Conservation (phyloP, 106 monocot species). For the Dendrobium officinale region DNA sequence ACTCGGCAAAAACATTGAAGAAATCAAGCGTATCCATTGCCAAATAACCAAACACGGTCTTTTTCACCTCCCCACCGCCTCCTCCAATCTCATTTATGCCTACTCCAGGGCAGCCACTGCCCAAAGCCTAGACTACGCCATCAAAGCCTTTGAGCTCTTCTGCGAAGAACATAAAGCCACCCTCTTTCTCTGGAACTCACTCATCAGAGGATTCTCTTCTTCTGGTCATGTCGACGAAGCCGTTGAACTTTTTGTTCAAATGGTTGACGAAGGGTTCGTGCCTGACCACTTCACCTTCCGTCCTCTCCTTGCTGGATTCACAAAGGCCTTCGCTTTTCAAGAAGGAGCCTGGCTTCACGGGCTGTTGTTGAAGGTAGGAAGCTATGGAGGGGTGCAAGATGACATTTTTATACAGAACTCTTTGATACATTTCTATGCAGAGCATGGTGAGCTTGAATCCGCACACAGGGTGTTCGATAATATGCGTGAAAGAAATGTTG, state of each 20-base stretch:
- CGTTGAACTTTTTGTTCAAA: conserved; percentile 7
- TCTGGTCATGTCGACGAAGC: conserved; percentile 7
- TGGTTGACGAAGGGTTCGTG: neutral
- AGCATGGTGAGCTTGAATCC: conserved; percentile 16
- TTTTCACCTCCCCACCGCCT: neutral
- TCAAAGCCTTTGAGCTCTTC: conserved; percentile 8
- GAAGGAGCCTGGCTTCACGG: conserved; percentile 24
- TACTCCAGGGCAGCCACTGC: conserved; percentile 21
- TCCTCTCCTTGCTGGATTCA: conserved; percentile 13
- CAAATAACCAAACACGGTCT: conserved; percentile 6
- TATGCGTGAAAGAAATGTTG: conserved; percentile 37
- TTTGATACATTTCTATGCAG: conserved; percentile 20
- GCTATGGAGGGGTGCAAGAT: neutral
- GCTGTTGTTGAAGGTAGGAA: conserved; percentile 15
- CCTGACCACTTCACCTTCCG: conserved; percentile 31
- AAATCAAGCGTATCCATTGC: conserved; percentile 21
- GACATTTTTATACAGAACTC: conserved; percentile 18
- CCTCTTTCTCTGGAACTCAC: conserved; percentile 20
- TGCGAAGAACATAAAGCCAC: neutral
- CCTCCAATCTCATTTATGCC: conserved; percentile 14
- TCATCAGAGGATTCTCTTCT: conserved; percentile 25
- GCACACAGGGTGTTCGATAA: conserved; percentile 28
- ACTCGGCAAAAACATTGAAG: conserved; percentile 13
- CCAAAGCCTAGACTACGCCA: conserved; percentile 15
- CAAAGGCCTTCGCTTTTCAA: conserved; percentile 8